Evolutionary conservation across 164 flowering plant genomes (phyloP), one percentile per base, ranked within the genome.

Genomic region (Brasenia schreberi): DNA sequence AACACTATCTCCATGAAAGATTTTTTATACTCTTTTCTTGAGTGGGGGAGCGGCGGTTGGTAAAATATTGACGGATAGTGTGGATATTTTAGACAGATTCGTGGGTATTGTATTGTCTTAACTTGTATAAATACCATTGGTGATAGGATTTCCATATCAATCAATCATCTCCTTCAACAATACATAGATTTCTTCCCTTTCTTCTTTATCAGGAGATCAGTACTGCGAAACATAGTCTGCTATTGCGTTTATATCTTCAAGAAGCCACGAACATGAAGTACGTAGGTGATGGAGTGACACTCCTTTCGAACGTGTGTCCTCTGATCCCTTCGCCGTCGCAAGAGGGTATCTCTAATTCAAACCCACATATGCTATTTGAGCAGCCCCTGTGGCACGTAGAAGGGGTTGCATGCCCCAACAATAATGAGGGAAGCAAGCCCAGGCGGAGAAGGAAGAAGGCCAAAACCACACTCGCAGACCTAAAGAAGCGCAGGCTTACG

Each of bases 401-500:
- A 9, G 16, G 56, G 12, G 56, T 49, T 14, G 56, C 10, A 14
- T 49, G 56, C 16, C 56, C 56, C 12, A 14, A 9, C 12, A 2
- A 33, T 33, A 33, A 33, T 33, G 56, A 49, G 12, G 56, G 2
- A 14, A 9, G 12, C 56, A 49, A 49, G 56, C 56, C 56, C 56
- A 49, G 77, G 19, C 68, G 86, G 16, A 66, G 85, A 70, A 66
- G 83, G 17, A 82, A 78, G 82, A 60, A 39, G 67, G 76, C 43
- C 70, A 81, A 69, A 81, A 68, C 16, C 69, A 6, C 44, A 4
- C 60, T n/a, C 0, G 70, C 44, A 0, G 80, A 64, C 52, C 17
- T 53, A 7, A 82, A 74, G 77, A 87, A 87, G 82, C 82, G 89
- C 74, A 85, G 81, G 76, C 78, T 87, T 61, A 87, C 79, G 27